Percentiles rank a stretch among this genome's conserved stretches.
phyloP scores from a whole-genome alignment of 177 flowering plant species.

The Vitis hybrid region DNA sequence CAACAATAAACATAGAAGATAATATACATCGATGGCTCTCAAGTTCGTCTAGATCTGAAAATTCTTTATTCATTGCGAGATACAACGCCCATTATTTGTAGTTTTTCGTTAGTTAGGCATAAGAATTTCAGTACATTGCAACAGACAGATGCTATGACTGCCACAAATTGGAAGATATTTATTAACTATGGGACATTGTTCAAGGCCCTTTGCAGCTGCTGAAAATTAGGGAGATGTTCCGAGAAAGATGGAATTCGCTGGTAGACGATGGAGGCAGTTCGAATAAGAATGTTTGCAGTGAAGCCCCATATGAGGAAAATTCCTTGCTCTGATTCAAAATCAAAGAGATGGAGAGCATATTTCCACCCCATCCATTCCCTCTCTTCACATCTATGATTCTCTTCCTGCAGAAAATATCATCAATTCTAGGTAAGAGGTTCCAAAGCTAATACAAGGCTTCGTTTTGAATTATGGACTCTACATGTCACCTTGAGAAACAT shows the following conservation, averaged over 20 bases:
- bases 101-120: too few relatives aligned
- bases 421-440: too few relatives aligned
- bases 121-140: too few relatives aligned
- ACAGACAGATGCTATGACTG: too few relatives aligned
- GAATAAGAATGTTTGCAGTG: conserved; percentile 39
- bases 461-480: too few relatives aligned
- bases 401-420: conserved; percentile 23
- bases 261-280: conserved; percentile 30
- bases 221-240: conserved; percentile 24
- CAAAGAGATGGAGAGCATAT: conserved; percentile 36
- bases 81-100: too few relatives aligned
- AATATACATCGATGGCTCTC: too few relatives aligned
- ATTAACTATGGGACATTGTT: background rate
- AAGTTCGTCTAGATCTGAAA: too few relatives aligned
- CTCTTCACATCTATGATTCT: conserved; percentile 34
- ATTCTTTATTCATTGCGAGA: too few relatives aligned
- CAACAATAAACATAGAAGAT: too few relatives aligned
- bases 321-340: conserved; percentile 25
- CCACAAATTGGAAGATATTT: background rate
- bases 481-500: conserved; percentile 49
- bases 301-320: conserved; percentile 33
- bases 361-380: conserved; percentile 43
- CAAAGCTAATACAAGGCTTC: too few relatives aligned
- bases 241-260: conserved; percentile 15
- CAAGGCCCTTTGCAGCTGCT: conserved; percentile 20